phyloP scores from a whole-genome alignment of 2,329 filamentous ascomycete genomes.

The Tolypocladium cylindrosporum region DNA sequence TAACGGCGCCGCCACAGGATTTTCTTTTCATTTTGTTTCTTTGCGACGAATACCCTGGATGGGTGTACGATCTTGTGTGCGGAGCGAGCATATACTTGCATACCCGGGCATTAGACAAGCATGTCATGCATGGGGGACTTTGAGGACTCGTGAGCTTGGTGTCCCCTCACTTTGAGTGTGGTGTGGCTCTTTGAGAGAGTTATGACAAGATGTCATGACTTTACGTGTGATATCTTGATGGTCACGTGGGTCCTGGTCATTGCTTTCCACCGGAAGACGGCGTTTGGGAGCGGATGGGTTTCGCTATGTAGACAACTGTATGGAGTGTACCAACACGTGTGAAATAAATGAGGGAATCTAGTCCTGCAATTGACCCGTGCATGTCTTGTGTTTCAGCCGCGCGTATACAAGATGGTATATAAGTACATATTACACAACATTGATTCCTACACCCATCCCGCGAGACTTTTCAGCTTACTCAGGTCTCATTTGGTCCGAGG shows the following conservation, averaged over 20 bases:
- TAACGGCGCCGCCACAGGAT: not conserved
- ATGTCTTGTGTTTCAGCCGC: not conserved
- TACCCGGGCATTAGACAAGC: constrained; percentile 8
- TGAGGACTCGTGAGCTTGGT: not conserved
- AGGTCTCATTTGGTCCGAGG: constrained; percentile 17
- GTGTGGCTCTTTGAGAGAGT: not conserved
- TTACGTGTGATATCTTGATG: constrained; percentile 1
- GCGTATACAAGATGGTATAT: not conserved
- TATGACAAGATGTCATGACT: constrained; percentile 2
- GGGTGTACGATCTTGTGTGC: constrained; percentile 10
- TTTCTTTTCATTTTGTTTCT: not conserved
- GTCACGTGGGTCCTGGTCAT: not conserved
- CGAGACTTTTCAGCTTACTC: not conserved
- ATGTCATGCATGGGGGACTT: not conserved
- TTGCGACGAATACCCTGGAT: constrained; percentile 5
- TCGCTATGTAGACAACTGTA: constrained; percentile 8
- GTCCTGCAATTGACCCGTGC: not conserved
- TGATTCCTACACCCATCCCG: not conserved
- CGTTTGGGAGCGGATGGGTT: constrained; percentile 4
- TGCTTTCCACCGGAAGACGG: constrained; percentile 1
- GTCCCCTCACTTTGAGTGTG: not conserved
- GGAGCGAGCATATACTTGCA: constrained; percentile 11
- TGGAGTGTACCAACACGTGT: constrained; percentile 8
- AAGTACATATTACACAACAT: not conserved
- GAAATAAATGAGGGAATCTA: constrained; percentile 2